Evolutionary conservation across 257 asterid species (phyloP), one percentile per base, ranked within the genome.

Genomic region (Lycium barbarum): DNA sequence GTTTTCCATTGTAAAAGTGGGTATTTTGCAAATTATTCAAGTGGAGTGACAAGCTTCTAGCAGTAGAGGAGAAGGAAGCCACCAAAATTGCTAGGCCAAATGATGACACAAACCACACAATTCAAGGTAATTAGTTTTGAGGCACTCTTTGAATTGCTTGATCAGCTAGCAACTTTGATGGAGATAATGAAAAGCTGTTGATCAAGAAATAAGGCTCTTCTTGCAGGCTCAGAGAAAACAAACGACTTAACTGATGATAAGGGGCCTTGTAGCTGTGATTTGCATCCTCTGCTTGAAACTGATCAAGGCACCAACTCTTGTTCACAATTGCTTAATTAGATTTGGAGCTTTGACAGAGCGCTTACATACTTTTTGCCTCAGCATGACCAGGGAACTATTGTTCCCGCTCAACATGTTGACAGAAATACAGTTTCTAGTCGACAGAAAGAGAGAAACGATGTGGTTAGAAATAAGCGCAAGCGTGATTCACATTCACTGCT

Each of bases 1-100:
- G 36, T 66, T 66, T 15, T 6, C 49, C 1, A 5, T 35, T 67
- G 74, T 67, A 35, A 36, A 63, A 67, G 51, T 38, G 22, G 22
- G 76, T 67, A 14, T 14, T 67, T 67, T 67, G 76, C 49, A 67
- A 67, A 51, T 67, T 67, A 67, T 67, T 67, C 76, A 67, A 67
- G 49, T 67, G 12, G 51, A 38, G 10, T 35, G n/a, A n/a, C n/a
- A n/a, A n/a, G n/a, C n/a, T n/a, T n/a, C n/a, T n/a, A n/a, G n/a
- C n/a, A n/a, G n/a, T n/a, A n/a, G n/a, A n/a, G n/a, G n/a, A n/a
- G n/a, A n/a, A n/a, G n/a, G n/a, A n/a, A n/a, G n/a, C n/a, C n/a
- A n/a, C n/a, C n/a, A n/a, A n/a, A n/a, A n/a, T n/a, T n/a, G n/a
- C n/a, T n/a, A n/a, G n/a, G n/a, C n/a, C n/a, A n/a, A n/a, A n/a